Evolutionary conservation across 257 asterid species (phyloP), one percentile per base, ranked within the genome.

Genomic region (Plantago major): DNA sequence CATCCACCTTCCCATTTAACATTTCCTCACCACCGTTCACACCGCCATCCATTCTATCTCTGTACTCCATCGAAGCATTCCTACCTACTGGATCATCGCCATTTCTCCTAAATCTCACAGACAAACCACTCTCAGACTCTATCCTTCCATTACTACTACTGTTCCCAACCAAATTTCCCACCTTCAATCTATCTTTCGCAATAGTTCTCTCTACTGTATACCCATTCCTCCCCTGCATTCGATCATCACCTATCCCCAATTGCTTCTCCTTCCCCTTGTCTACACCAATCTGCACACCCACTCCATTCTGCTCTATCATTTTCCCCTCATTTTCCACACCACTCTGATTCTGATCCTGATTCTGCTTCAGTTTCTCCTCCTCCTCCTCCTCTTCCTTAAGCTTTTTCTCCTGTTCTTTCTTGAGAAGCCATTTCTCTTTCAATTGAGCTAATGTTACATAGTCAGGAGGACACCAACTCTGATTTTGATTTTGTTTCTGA

Each of bases 401-500:
- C 40, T 68, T 56, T 46, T 16, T 60, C 43, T 66, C 57, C 18
- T 72, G 73, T 42, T 77, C 59, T 45, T 83, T 71, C 57, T 72
- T 75, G 10, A 62, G 75, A 58, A 81, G 71, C 94, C 95, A 86
- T 60, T 79, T 79, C 64, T 84, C 84, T 58, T 71, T 77, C 22
- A 89, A 91, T 6, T 80, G 78, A 42, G 67, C 78, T 0, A 82
- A 49, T 16, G 95, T 69, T 11, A 86, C 88, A 71, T 86, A 89
- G 64, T 78, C 74, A 1, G 91, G 63, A 9, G 95, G 40, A 33
- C 8, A 33, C 8, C 8, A 7, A 33, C 8, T 33, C 40, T 33
- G 40, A 7, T 33, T 33, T 7, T 33, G 40, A 33, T 33, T 33
- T 7, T 33, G 40, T 4, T 33, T 33, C 6, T 33, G 5, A 33